These are phyloP conservation scores for Lasiodiplodia sp. DNA, from an alignment of 2,329 filamentous ascomycete species.

Conservation along the genomic window DNA sequence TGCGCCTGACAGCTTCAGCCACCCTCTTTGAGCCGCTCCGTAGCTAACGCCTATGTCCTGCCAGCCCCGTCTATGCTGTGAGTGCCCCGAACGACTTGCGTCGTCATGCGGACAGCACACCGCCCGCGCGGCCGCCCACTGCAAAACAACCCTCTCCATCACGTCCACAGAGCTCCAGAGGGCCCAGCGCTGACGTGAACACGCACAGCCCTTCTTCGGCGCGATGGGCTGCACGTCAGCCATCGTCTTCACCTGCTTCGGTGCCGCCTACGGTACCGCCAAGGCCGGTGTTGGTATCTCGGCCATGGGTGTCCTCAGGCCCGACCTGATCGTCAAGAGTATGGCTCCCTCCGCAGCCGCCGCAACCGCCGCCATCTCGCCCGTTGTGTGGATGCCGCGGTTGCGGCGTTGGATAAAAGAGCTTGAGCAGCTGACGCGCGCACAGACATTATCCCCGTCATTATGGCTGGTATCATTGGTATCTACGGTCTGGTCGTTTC, in stretches of 20 bases:
- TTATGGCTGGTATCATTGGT: constrained; percentile 99
- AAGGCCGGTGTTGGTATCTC: constrained; percentile 99
- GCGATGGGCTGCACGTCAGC: constrained; percentile 95
- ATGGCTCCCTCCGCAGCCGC: constrained; percentile 54
- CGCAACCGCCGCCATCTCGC: constrained; percentile 31
- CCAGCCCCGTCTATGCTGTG: constrained; percentile 97
- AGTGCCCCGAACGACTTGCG: constrained; percentile 59
- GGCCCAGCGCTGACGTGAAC: constrained; percentile 36
- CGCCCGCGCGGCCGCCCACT: constrained; percentile 21
- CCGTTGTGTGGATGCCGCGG: constrained; percentile 29
- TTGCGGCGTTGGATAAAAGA: not conserved
- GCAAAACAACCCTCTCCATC: constrained; percentile 12
- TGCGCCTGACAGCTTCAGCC: constrained; percentile 1
- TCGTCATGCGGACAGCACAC: constrained; percentile 32
- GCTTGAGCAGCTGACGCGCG: constrained; percentile 29
- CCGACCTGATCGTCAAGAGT: constrained; percentile 99
- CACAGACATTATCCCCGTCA: constrained; percentile 96
- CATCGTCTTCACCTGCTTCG: constrained; percentile 96
- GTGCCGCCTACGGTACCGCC: constrained; percentile 97
- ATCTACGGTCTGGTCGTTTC: constrained; percentile 73
- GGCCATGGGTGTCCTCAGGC: constrained; percentile 96
- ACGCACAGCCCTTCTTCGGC: constrained; percentile 83
- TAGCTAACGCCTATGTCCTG: constrained; percentile 54
- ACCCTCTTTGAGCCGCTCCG: not conserved
- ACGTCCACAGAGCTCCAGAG: constrained; percentile 1